phyloP scores from a whole-genome alignment of 441 rosid species.

The Macaranga tanarius region DNA sequence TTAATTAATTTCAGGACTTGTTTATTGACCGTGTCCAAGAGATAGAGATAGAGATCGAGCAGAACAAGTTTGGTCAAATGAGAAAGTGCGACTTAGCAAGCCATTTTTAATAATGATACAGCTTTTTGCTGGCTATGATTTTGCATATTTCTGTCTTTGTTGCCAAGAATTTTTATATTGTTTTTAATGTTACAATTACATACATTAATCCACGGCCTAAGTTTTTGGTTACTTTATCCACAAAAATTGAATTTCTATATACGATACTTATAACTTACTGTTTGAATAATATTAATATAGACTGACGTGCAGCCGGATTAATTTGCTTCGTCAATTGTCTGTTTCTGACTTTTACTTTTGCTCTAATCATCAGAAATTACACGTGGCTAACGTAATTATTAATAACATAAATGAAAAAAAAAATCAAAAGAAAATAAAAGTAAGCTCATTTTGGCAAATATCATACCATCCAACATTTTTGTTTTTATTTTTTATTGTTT shows the following conservation, averaged over 20 bases:
- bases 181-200: not conserved
- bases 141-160: not conserved
- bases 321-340: not conserved
- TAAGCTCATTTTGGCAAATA: not conserved
- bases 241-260: not conserved
- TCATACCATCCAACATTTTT: not conserved
- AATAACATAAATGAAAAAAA: not conserved
- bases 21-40: slow-evolving; percentile 3
- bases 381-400: not conserved
- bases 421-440: no score
- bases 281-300: not conserved
- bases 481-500: no score
- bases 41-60: not conserved
- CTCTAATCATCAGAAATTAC: not conserved
- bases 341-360: slow-evolving; percentile 6
- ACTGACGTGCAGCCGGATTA: not conserved
- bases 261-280: not conserved
- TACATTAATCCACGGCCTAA: not conserved
- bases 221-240: not conserved
- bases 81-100: slow-evolving; percentile 12
- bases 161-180: not conserved
- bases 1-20: not conserved
- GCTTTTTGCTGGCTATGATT: not conserved
- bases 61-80: slow-evolving; percentile 6
- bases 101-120: slow-evolving; percentile 9